phyloP scores from a whole-genome alignment of 208 protist species.

The Trypanosomatidae sp. region DNA sequence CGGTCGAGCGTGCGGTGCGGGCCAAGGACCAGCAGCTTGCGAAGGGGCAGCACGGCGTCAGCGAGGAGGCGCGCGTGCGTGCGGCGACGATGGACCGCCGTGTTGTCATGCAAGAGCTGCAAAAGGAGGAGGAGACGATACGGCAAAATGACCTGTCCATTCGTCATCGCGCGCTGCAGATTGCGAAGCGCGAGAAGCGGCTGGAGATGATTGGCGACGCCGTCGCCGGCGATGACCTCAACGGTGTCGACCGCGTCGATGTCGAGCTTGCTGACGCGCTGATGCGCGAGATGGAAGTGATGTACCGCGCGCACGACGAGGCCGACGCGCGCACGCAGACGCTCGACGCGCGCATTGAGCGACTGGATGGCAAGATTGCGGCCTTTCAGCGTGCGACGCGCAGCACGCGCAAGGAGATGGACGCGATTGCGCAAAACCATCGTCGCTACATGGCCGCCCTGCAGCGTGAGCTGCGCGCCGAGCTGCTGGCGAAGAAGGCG shows the following conservation, averaged over 20 bases:
- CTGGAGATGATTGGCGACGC: conserved; percentile 66
- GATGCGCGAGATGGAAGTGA: conserved; percentile 33
- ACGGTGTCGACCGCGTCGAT: conserved; percentile 50
- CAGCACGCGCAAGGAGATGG: conserved; percentile 30
- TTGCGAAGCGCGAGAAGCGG: conserved; percentile 51
- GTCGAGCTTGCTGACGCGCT: conserved; percentile 40
- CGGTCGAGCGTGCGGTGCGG: conserved; percentile 11
- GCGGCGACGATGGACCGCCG: conserved; percentile 42
- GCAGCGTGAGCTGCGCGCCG: conserved; percentile 1
- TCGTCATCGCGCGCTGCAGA: conserved; percentile 48
- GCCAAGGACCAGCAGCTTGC: conserved; percentile 38
- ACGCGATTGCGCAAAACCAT: conserved; percentile 2
- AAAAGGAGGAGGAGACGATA: conserved; percentile 31
- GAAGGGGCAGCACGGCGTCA: conserved; percentile 17
- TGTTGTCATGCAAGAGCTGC: conserved; percentile 34
- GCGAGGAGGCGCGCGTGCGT: conserved; percentile 28
- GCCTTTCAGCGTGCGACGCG: conserved; percentile 37
- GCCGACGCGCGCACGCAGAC: conserved; percentile 23
- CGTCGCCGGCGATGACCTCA: conserved; percentile 27
- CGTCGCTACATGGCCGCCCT: not conserved
- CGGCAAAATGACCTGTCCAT: conserved; percentile 43
- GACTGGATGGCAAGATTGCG: conserved; percentile 28
- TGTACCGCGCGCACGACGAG: conserved; percentile 32
- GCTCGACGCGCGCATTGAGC: conserved; percentile 47
- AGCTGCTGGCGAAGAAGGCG: conserved; percentile 4